Percentiles rank a stretch among this genome's conserved stretches.
Conservation (phyloP, 169 alveolate species). For the Plasmodium knowlesi region DNA sequence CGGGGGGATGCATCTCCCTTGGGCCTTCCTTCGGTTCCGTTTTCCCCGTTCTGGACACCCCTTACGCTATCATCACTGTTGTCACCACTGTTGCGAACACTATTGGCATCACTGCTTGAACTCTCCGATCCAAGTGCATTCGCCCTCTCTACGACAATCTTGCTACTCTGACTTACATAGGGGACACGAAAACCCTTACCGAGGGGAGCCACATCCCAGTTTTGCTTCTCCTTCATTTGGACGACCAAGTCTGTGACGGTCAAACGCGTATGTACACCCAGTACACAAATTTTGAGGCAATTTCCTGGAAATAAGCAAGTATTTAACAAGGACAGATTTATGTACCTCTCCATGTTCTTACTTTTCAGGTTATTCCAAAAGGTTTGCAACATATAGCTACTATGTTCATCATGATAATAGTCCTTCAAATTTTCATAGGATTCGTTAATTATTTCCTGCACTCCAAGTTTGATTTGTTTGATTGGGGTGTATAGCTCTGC, state of each 20-base stretch:
- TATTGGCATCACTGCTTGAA: not conserved
- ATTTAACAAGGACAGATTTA: constrained; percentile 60
- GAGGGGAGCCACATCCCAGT: not conserved
- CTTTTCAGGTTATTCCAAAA: constrained; percentile 58
- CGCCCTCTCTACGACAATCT: constrained; percentile 11
- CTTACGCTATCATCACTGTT: not conserved
- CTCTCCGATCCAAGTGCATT: not conserved
- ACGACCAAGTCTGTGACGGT: not conserved
- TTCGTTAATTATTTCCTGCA: constrained; percentile 26
- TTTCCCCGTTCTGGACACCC: not conserved
- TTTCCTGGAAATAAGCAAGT: constrained; percentile 43
- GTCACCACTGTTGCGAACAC: not conserved
- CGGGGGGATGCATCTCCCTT: not conserved
- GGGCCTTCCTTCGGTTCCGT: not conserved
- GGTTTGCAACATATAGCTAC: constrained; percentile 12
- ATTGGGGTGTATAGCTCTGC: constrained; percentile 23
- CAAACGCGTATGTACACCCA: constrained; percentile 36
- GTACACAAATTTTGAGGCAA: constrained; percentile 16
- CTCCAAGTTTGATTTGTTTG: constrained; percentile 31
- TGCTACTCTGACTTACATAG: constrained; percentile 14
- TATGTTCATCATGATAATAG: constrained; percentile 17
- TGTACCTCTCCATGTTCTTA: constrained; percentile 62
- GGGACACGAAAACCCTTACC: constrained; percentile 17
- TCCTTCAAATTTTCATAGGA: constrained; percentile 30
- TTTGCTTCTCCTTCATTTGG: constrained; percentile 24